Conservation (phyloP, 2,329 filamentous ascomycete genomes). For the Camptophora hylomeconis region DNA sequence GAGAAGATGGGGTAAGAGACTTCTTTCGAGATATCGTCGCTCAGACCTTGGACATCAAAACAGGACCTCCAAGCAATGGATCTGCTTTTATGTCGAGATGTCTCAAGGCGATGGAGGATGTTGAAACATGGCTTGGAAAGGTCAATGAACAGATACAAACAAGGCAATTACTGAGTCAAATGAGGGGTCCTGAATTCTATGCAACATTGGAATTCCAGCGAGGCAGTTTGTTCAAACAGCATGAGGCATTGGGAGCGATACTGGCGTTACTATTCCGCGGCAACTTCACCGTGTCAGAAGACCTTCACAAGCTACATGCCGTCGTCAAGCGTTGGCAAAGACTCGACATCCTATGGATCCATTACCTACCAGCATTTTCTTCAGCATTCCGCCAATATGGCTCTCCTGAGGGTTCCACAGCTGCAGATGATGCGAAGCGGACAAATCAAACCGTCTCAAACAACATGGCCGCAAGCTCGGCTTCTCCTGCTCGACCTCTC, state of each 20-base stretch:
- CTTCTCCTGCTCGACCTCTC: conserved; percentile 48
- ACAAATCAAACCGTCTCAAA: conserved; percentile 50
- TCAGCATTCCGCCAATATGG: conserved; percentile 67
- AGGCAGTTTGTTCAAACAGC: conserved; percentile 70
- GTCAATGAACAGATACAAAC: conserved; percentile 66
- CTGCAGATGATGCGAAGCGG: conserved; percentile 54
- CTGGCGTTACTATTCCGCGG: conserved; percentile 66
- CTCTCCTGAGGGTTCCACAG: conserved; percentile 30
- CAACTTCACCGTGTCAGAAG: conserved; percentile 53
- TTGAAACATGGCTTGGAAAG: conserved; percentile 63
- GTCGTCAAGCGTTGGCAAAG: conserved; percentile 51
- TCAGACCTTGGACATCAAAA: conserved; percentile 45
- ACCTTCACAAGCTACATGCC: conserved; percentile 61
- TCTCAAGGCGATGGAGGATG: conserved; percentile 59
- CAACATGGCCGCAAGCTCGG: conserved; percentile 4
- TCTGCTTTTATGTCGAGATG: conserved; percentile 61
- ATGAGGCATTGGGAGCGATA: conserved; percentile 76
- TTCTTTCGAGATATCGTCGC: conserved; percentile 39
- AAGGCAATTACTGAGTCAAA: conserved; percentile 59
- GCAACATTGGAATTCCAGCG: conserved; percentile 73
- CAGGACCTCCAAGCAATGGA: conserved; percentile 34
- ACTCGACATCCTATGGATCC: conserved; percentile 63
- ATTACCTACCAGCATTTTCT: conserved; percentile 69
- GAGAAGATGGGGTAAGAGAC: conserved; percentile 35
- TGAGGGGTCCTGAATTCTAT: conserved; percentile 49